Base-by-base conservation (phyloP, 1,284 basidiomycete species). In the Apiotrichum mycotoxinovorans region DNA sequence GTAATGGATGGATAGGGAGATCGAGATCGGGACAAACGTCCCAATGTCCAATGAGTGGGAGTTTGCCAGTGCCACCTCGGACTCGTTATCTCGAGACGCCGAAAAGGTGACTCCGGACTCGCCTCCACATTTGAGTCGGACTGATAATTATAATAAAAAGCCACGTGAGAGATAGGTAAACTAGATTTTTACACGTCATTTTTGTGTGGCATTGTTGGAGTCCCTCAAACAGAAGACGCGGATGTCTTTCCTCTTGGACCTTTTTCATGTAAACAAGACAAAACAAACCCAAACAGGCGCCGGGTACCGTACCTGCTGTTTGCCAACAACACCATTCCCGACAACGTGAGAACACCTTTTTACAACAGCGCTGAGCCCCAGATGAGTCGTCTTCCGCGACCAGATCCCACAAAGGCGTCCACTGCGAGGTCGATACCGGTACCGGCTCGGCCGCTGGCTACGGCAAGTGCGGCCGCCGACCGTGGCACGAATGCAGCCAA, bases 401-500 rank as follows among this genome's bases (percentile, higher is more conserved):
- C 30, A n/a, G n/a, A n/a, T n/a, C n/a, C n/a, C 7, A 57, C 53
- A 3, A 61, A 57, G 37, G 37, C 43, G 7, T 26, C 42, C 17
- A 5, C 18, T 4, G 35, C 51, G 52, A 14, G 56, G 3, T 10
- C 53, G 42, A 60, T 60, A 15, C 60, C 60, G 15, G 40, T 51
- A 1, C 52, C 47, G 1, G 25, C 52, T 26, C 40, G 33, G 7
- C 35, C 48, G 2, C 35, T 42, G 8, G 22, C 26, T 4, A n/a
- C 43, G 1, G 40, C 53, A 14, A 27, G 37, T n/a, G 20, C 51
- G 3, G 48, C 38, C 0, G 45, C 48, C 38, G 23, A 26, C 51
- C 7, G 48, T 40, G 1, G 45, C 48, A 51, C 25, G 9, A 43
- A 40, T 15, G 35, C 8, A 4, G 35, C 14, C 22, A 75, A 75